These are phyloP conservation scores for Ilyonectria sp. DNA, from an alignment of 2,329 filamentous ascomycete species.

Conservation along the genomic window DNA sequence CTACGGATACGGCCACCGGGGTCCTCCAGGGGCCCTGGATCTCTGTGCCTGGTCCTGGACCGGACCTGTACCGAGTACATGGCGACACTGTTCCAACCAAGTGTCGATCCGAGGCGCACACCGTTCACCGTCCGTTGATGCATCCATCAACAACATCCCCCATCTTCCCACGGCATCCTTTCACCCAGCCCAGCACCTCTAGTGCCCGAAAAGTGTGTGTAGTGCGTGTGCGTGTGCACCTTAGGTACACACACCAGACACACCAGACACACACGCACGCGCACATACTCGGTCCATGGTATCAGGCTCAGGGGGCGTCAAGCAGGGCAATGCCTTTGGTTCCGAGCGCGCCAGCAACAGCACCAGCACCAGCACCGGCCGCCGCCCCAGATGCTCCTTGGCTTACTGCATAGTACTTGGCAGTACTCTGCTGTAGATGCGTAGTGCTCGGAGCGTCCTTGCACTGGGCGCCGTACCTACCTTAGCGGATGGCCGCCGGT, in stretches of 20 bases:
- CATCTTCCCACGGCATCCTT: background rate
- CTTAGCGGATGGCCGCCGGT: constrained; percentile 27
- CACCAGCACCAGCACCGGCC: background rate
- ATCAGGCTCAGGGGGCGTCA: constrained; percentile 41
- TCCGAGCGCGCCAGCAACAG: background rate
- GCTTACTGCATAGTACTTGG: background rate
- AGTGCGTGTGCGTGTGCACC: background rate
- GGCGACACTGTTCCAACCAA: constrained; percentile 13
- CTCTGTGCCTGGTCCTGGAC: constrained; percentile 8
- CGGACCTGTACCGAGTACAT: background rate
- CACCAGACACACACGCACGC: constrained; percentile 15
- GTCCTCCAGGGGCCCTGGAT: constrained; percentile 15
- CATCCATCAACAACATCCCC: constrained; percentile 32
- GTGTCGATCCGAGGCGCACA: constrained; percentile 17
- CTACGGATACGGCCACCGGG: constrained; percentile 17
- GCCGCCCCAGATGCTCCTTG: background rate
- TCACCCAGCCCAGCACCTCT: constrained; percentile 5
- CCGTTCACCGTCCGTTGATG: constrained; percentile 32
- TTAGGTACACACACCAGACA: constrained; percentile 24
- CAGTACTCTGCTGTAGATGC: background rate
- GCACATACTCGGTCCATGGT: background rate
- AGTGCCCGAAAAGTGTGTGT: background rate
- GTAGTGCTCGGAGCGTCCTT: background rate
- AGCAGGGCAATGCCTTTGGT: background rate
- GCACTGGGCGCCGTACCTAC: constrained; percentile 24